These are phyloP conservation scores for Boletus tylopilopsis DNA, from an alignment of 768 basidiomycete genomes.

Conservation along the genomic window DNA sequence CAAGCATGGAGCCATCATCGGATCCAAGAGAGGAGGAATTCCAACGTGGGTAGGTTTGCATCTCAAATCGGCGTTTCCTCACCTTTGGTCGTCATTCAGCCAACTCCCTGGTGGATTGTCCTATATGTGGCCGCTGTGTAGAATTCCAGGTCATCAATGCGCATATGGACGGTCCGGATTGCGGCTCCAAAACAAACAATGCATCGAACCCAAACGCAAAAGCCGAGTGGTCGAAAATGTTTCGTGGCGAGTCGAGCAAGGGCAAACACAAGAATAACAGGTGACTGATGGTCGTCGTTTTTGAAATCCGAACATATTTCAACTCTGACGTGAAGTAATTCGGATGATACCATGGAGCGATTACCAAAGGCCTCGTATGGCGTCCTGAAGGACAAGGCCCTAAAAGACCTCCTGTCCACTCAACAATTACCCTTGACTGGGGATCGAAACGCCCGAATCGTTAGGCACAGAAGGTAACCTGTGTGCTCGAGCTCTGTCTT, in stretches of 20 bases:
- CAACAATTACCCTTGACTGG: constrained; percentile 50
- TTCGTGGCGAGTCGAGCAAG: constrained; percentile 32
- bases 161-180: constrained; percentile 63
- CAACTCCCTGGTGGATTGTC: constrained; percentile 47
- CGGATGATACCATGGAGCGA: constrained; percentile 38
- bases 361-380: constrained; percentile 66
- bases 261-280: constrained; percentile 40
- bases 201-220: constrained; percentile 25
- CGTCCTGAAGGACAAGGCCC: constrained; percentile 55
- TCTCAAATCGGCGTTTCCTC: background rate
- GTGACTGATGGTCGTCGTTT: constrained; percentile 2
- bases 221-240: constrained; percentile 43
- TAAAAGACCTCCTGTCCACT: constrained; percentile 53
- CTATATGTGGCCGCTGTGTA: constrained; percentile 52
- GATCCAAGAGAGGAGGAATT: constrained; percentile 32
- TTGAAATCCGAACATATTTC: constrained; percentile 8
- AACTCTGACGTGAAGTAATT: constrained; percentile 16
- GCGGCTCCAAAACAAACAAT: constrained; percentile 24
- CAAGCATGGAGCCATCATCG: constrained; percentile 25
- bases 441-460: constrained; percentile 46
- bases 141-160: constrained; percentile 48
- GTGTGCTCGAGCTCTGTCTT: too few species aligned
- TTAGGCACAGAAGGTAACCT: constrained; percentile 58
- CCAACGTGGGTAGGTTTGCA: constrained; percentile 14
- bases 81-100: constrained; percentile 25